Percentiles rank a stretch among this genome's conserved stretches.
These are phyloP conservation scores for Terana coerulea DNA, from an alignment of 768 basidiomycete genomes.

Conservation along the genomic window DNA sequence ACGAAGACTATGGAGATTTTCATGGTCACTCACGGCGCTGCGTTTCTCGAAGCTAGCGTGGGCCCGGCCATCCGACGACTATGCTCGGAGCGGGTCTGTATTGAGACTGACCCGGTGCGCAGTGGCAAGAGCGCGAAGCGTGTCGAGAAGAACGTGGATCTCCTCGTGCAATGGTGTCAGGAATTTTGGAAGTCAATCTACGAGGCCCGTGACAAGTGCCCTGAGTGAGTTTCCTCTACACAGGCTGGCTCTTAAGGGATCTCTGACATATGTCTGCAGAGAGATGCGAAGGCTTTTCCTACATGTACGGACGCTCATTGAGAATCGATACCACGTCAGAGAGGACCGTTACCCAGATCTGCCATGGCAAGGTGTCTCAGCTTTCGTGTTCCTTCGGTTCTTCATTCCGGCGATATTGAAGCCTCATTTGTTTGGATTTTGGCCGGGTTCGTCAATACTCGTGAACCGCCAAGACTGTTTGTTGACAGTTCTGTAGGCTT, in stretches of 20 bases:
- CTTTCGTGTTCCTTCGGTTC: slow-evolving; percentile 87
- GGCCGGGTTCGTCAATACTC: slow-evolving; percentile 49
- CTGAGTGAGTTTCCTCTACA: slow-evolving; percentile 47
- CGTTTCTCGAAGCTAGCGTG: slow-evolving; percentile 77
- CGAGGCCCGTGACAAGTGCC: slow-evolving; percentile 67
- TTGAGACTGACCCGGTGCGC: slow-evolving; percentile 80
- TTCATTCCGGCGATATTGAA: slow-evolving; percentile 89
- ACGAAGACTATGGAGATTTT: slow-evolving; percentile 70
- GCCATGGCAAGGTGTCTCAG: slow-evolving; percentile 81
- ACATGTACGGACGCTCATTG: slow-evolving; percentile 69
- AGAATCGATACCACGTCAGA: slow-evolving; percentile 51
- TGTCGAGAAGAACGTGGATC: slow-evolving; percentile 62
- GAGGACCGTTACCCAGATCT: slow-evolving; percentile 50
- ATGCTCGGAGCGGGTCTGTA: slow-evolving; percentile 66
- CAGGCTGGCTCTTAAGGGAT: background rate
- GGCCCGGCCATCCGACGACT: slow-evolving; percentile 67
- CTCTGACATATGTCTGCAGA: slow-evolving; percentile 33
- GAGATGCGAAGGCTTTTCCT: slow-evolving; percentile 71
- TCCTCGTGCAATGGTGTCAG: slow-evolving; percentile 72
- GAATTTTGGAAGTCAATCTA: slow-evolving; percentile 84
- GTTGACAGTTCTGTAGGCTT: slow-evolving; percentile 44
- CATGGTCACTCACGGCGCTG: slow-evolving; percentile 79
- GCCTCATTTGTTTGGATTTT: slow-evolving; percentile 80
- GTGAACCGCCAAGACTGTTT: background rate
- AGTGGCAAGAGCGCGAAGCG: slow-evolving; percentile 58